Evolutionary conservation across 2,329 filamentous ascomycete genomes (phyloP).

Genomic region (Penicillium sp.): DNA sequence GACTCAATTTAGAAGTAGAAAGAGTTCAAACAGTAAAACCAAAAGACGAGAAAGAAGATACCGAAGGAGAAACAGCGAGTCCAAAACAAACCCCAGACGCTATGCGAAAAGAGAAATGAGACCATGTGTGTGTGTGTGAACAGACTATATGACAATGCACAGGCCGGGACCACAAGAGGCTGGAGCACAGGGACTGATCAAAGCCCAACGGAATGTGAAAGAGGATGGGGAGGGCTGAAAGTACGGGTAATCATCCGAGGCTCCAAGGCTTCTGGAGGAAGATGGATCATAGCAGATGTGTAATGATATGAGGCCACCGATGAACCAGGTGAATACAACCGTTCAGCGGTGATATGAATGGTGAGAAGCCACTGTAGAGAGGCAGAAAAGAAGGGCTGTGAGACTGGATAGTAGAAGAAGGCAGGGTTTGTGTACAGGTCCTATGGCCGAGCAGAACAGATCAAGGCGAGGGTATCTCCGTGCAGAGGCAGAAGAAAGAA

Average conservation of each 20-base stretch:
- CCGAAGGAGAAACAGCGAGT: slow-evolving; percentile 20
- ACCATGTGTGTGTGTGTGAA: slow-evolving; percentile 30
- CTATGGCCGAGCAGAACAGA: slow-evolving; percentile 30
- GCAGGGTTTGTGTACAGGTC: slow-evolving; percentile 34
- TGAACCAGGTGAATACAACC: background rate
- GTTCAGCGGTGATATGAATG: background rate
- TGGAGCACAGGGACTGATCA: slow-evolving; percentile 1
- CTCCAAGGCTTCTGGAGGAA: slow-evolving; percentile 9
- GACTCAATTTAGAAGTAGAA: slow-evolving; percentile 6
- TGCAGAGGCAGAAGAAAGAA: slow-evolving; percentile 4
- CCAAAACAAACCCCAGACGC: slow-evolving; percentile 40
- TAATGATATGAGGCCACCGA: background rate
- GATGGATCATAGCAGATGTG: slow-evolving; percentile 8
- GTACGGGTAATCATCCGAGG: background rate
- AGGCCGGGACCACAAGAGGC: slow-evolving; percentile 9
- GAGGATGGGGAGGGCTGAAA: background rate
- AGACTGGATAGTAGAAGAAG: background rate
- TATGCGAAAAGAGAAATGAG: slow-evolving; percentile 42
- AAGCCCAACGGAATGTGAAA: background rate
- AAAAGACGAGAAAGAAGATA: slow-evolving; percentile 8
- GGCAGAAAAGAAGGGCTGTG: background rate
- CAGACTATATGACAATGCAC: slow-evolving; percentile 28
- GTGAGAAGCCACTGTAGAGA: background rate
- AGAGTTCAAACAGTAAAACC: background rate
- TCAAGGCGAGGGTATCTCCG: slow-evolving; percentile 39